Evolutionary conservation across 352 stramenopile species (phyloP), one percentile per base, ranked within the genome.

Genomic region (Phytophthora pini): DNA sequence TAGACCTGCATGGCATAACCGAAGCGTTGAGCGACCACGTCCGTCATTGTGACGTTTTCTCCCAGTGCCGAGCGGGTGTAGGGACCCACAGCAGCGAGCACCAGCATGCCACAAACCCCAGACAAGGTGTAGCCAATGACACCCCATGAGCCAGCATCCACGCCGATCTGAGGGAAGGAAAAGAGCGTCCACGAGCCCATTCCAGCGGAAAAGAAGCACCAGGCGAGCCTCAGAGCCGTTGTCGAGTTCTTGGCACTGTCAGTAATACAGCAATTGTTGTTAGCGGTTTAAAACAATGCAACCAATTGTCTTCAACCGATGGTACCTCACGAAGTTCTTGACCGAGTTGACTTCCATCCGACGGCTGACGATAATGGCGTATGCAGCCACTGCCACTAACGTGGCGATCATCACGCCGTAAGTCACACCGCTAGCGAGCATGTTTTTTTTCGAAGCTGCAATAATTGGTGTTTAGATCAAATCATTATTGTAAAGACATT

Each of bases 151-250:
- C 85, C 81, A n/a, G 82, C 85, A 48, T 82, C 45, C 38, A 92
- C 84, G 11, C 83, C 85, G 65, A 92, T 92, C 63, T 91, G 68
- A 9, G 85, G 85, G 72, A 86, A 93, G 32, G 83, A 82, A 59
- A 84, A 93, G 26, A 93, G 72, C 29, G 85, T 88, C 69, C 83
- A 90, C 4, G 83, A 89, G 55, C 85, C 85, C 68, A 91, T 90
- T 40, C 81, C 80, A 27, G 85, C 80, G 10, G 85, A 80, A 62
- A 94, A 94, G 52, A 94, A 84, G 64, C 85, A 91, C 81, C 81
- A 94, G 15, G 74, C 85, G 13, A 92, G 72, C 12, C 76, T 74
- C 38, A 89, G 60, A 1, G 83, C 56, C 8, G 56, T 75, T 13
- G 81, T 80, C 22, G 81, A 84, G 67, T 92, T 91, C 67, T 89